Evolutionary conservation across 148 eudicot genomes (phyloP).

Genomic region (Cornus kousa): DNA sequence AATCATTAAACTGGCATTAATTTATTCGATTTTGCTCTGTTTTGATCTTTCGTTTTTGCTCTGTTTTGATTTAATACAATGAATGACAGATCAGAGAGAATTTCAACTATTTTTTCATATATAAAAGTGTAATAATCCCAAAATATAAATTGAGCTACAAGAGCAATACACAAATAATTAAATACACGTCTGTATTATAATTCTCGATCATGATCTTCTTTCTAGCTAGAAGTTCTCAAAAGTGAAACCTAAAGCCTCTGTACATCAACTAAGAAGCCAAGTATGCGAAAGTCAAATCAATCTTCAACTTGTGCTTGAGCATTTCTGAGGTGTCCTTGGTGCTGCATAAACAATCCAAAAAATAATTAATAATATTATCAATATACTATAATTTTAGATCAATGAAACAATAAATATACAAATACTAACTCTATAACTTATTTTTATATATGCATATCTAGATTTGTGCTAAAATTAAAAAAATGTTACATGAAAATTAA

Average conservation of each 20-base stretch:
- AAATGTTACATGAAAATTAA: not conserved
- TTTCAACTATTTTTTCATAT: not conserved
- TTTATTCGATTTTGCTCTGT: not conserved
- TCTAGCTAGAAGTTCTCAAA: not conserved
- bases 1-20: too few species aligned
- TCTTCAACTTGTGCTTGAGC: slow-evolving; percentile 23
- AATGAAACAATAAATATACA: not conserved
- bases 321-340: slow-evolving; percentile 31
- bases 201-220: slow-evolving; percentile 16
- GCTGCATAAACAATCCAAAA: slow-evolving; percentile 26
- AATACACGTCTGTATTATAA: not conserved
- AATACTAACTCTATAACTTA: too few species aligned
- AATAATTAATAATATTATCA: not conserved
- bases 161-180: not conserved
- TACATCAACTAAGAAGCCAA: slow-evolving; percentile 10
- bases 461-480: not conserved
- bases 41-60: not conserved
- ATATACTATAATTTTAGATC: not conserved
- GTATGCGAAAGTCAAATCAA: not conserved
- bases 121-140: not conserved
- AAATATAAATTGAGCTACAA: slow-evolving; percentile 4
- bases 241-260: slow-evolving; percentile 11
- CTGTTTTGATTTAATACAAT: not conserved
- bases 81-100: not conserved
- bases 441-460: too few species aligned